These are phyloP conservation scores for Priceomyces castillae DNA, from an alignment of 805 yeast genomes.

Conservation along the genomic window DNA sequence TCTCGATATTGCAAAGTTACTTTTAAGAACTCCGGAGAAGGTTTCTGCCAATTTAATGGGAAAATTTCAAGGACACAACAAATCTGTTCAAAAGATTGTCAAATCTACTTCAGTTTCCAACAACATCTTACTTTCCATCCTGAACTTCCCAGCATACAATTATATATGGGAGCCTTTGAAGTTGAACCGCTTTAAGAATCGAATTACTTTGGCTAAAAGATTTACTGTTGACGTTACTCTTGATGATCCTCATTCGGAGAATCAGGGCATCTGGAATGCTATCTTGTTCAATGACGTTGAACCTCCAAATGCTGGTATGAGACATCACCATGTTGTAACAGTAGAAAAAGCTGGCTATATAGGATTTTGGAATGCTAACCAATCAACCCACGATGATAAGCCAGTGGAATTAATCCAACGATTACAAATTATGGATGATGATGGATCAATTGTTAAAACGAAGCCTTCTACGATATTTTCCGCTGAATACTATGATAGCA, in stretches of 20 bases:
- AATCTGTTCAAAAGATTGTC: conserved; percentile 65
- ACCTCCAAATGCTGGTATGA: conserved; percentile 9
- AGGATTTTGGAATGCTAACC: conserved; percentile 61
- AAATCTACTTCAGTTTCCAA: conserved; percentile 48
- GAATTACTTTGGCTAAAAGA: conserved; percentile 32
- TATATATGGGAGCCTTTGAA: conserved; percentile 43
- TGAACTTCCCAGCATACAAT: conserved; percentile 37
- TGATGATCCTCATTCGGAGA: conserved; percentile 1
- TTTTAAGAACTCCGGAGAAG: conserved; percentile 1
- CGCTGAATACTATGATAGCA: conserved; percentile 11
- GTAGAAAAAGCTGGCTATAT: conserved; percentile 37
- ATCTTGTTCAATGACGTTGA: conserved; percentile 33
- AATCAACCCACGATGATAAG: conserved; percentile 25
- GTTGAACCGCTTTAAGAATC: conserved; percentile 13
- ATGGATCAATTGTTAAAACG: conserved; percentile 4
- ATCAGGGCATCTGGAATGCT: conserved; percentile 30
- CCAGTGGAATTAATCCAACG: conserved; percentile 25
- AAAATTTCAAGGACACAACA: conserved; percentile 81
- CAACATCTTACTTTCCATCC: conserved; percentile 34
- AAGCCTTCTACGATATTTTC: conserved; percentile 25
- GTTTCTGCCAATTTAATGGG: conserved; percentile 21
- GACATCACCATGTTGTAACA: conserved; percentile 32
- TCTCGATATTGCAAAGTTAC: conserved; percentile 13
- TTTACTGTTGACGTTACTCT: conserved; percentile 26
- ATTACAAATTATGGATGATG: conserved; percentile 12